Evolutionary conservation across 495 filamentous ascomycete species (phyloP).

Genomic region (Aspergillus olivimuriae): DNA sequence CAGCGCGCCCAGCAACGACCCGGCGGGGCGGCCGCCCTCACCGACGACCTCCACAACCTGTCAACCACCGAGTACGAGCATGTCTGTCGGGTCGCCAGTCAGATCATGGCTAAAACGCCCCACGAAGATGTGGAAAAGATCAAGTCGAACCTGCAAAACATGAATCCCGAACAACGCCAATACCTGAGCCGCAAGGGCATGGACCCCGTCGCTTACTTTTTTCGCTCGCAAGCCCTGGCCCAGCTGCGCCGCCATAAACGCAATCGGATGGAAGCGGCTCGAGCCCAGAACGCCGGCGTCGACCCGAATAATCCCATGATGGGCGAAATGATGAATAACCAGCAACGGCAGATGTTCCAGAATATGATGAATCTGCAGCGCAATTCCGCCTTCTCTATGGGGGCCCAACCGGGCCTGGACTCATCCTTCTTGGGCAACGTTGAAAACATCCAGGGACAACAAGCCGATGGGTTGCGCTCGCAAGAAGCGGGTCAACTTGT

Average conservation of each 20-base stretch:
- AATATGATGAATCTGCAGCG: conserved; percentile 42
- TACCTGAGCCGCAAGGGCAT: conserved; percentile 33
- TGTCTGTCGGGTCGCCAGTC: conserved; percentile 35
- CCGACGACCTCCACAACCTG: conserved; percentile 30
- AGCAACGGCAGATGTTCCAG: conserved; percentile 36
- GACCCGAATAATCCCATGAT: conserved; percentile 31
- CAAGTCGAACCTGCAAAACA: conserved; percentile 33
- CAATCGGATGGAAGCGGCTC: conserved; percentile 27
- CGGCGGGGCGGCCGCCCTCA: conserved; percentile 18
- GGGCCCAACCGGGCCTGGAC: conserved; percentile 36
- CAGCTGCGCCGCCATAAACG: conserved; percentile 32
- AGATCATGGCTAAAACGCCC: conserved; percentile 33
- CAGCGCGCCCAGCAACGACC: conserved; percentile 36
- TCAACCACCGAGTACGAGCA: conserved; percentile 37
- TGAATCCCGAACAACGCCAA: conserved; percentile 40
- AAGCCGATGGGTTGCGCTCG: conserved; percentile 55
- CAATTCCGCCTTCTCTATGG: conserved; percentile 31
- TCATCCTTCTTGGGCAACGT: conserved; percentile 45
- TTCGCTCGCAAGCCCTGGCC: conserved; percentile 42
- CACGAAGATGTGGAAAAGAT: conserved; percentile 41
- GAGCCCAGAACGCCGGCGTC: conserved; percentile 20
- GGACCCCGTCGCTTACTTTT: conserved; percentile 44
- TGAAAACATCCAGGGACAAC: conserved; percentile 53
- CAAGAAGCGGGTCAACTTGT: conserved; percentile 61
- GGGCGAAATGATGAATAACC: conserved; percentile 35